These are phyloP conservation scores for Dillenia suffruticosa DNA, from an alignment of 164 flowering plant species.

Conservation along the genomic window DNA sequence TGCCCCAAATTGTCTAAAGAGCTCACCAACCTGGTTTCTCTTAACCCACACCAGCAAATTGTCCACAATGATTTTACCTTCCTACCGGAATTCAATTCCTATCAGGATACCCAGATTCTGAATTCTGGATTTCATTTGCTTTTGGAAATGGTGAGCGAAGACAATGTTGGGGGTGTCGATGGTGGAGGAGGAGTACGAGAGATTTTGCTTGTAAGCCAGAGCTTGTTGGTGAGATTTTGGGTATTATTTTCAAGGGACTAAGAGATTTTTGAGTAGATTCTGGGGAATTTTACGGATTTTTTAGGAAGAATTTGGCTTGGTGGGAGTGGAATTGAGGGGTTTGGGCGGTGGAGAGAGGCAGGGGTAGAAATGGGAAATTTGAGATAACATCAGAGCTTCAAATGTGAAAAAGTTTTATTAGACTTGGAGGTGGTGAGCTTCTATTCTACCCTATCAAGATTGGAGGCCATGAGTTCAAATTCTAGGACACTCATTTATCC, in stretches of 20 bases:
- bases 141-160: constrained; percentile 3
- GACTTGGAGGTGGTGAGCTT: too few species aligned
- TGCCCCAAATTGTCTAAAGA: constrained; percentile 78
- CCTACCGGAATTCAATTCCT: constrained; percentile 43
- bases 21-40: constrained; percentile 61
- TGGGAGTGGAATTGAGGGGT: too few species aligned
- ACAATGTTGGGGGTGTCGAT: constrained; percentile 11
- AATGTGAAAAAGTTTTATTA: too few species aligned
- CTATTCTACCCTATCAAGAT: too few species aligned
- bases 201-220: constrained; percentile 64
- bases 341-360: too few species aligned
- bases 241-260: constrained; percentile 10
- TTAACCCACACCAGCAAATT: constrained; percentile 87
- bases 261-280: constrained; percentile 43
- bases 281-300: constrained; percentile 16
- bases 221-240: constrained; percentile 37
- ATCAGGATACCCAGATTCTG: neutral
- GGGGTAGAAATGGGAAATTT: too few species aligned
- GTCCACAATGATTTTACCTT: constrained; percentile 88
- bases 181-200: constrained; percentile 51
- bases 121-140: constrained; percentile 1
- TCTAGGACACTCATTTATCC: too few species aligned
- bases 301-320: constrained; percentile 16
- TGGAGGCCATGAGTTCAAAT: too few species aligned
- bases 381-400: too few species aligned